Evolutionary conservation across 768 basidiomycete genomes (phyloP), one percentile per base, ranked within the genome.

Genomic region (Phylloporus sp.): DNA sequence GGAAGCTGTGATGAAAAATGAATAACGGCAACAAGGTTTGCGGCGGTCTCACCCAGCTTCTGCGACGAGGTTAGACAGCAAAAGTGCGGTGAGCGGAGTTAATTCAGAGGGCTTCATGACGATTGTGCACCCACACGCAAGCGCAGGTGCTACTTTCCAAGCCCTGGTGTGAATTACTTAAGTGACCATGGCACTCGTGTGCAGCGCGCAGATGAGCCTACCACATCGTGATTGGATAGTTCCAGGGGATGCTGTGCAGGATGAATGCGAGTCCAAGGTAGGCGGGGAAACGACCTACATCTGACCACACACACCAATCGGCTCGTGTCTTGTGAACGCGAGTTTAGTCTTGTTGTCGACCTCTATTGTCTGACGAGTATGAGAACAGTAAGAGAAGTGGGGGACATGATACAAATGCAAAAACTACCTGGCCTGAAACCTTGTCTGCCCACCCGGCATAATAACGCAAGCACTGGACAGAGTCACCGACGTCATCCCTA

Each of bases 381-480:
- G 46, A 24, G 29, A 29, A 28, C 40, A 26, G 29, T 57, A n/a
- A 51, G 40, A 18, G 14, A 21, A 27, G 33, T 50, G 17, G 23
- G 34, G 11, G 18, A 24, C 21, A 26, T 33, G 11, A 17, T 46
- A 38, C 18, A 45, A 47, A 44, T 53, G 50, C 33, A 27, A 34
- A 28, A 33, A n/a, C 55, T 53, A 84, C 86, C 79, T 94, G 82
- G 18, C 96, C 95, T 21, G 76, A 69, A 41, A 96, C 84, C 71
- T 97, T 98, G 71, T 97, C 94, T 9, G 90, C 90, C 87, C 88
- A 94, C 20, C 94, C 94, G 31, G 91, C 94, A 62, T 93, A 96
- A 69, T 97, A 96, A 40, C 90, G 77, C 42, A 91, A 68, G 60
- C 87, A 90, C 55, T 80, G 80, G 17, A 90, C 69, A 50, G 72